A percentile compares a stretch with the other conserved stretches of the same genome.
These are phyloP conservation scores for Anisodus tanguticus DNA, from an alignment of 257 asterid species.

Conservation along the genomic window DNA sequence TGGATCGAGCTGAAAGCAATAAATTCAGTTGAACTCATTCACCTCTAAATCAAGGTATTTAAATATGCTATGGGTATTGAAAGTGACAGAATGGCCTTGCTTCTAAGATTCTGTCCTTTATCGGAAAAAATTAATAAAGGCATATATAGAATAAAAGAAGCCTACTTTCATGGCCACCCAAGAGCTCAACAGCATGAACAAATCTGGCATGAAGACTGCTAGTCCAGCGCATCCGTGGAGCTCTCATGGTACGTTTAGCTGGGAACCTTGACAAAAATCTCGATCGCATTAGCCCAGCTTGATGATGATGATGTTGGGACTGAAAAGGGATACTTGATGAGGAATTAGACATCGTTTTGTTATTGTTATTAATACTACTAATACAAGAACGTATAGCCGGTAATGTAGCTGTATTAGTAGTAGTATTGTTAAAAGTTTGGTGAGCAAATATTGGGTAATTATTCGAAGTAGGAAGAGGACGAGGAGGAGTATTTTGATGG, in stretches of 20 bases:
- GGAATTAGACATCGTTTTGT: no score
- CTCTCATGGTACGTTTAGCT: conserved; percentile 56
- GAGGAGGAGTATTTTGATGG: conserved; percentile 51
- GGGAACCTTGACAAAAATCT: conserved; percentile 53
- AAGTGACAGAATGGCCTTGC: background rate
- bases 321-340: conserved; percentile 30
- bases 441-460: conserved; percentile 43
- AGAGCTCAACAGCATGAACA: conserved; percentile 60
- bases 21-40: background rate
- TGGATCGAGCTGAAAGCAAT: background rate
- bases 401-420: background rate
- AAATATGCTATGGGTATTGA: background rate
- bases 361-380: no score
- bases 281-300: conserved; percentile 43
- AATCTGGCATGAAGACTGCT: conserved; percentile 59
- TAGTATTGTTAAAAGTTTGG: conserved; percentile 36
- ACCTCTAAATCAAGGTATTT: no score
- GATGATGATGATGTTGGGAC: conserved; percentile 33
- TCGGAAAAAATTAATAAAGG: background rate
- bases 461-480: background rate
- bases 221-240: conserved; percentile 64
- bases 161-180: conserved; percentile 67
- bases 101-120: background rate
- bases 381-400: conserved; percentile 5
- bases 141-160: conserved; percentile 10